phyloP scores from a whole-genome alignment of 805 yeast genomes.

The Candida maltosa region DNA sequence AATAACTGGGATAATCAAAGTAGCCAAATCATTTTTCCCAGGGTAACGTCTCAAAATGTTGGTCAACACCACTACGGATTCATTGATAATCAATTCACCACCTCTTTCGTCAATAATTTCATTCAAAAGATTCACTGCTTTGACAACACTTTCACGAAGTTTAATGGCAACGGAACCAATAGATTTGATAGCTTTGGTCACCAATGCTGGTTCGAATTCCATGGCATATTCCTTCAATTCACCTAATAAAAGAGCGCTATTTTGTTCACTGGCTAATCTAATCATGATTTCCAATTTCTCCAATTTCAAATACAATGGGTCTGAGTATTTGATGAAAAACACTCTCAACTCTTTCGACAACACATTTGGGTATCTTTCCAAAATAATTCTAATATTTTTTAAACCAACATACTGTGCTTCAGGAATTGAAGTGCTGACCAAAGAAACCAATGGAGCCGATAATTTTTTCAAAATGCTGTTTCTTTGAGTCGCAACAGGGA shows the following conservation, averaged over 20 bases:
- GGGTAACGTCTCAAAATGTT: slow-evolving; percentile 68
- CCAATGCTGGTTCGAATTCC: slow-evolving; percentile 83
- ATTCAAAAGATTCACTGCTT: slow-evolving; percentile 58
- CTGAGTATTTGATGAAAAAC: slow-evolving; percentile 83
- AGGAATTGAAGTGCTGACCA: slow-evolving; percentile 78
- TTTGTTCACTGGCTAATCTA: slow-evolving; percentile 60
- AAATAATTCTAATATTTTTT: slow-evolving; percentile 82
- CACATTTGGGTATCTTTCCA: slow-evolving; percentile 83
- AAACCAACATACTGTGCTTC: slow-evolving; percentile 94
- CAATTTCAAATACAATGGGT: slow-evolving; percentile 74
- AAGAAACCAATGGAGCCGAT: slow-evolving; percentile 81
- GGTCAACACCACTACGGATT: slow-evolving; percentile 59
- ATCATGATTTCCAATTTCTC: slow-evolving; percentile 76
- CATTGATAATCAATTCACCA: slow-evolving; percentile 58
- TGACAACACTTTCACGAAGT: slow-evolving; percentile 48
- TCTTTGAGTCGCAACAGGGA: slow-evolving; percentile 40
- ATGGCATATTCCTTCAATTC: slow-evolving; percentile 78
- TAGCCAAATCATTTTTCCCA: slow-evolving; percentile 43
- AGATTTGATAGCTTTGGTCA: slow-evolving; percentile 59
- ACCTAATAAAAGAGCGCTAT: slow-evolving; percentile 55
- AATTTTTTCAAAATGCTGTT: slow-evolving; percentile 59
- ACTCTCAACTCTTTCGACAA: slow-evolving; percentile 79
- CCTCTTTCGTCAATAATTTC: slow-evolving; percentile 61
- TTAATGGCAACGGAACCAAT: slow-evolving; percentile 73
- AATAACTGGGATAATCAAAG: slow-evolving; percentile 55